These are phyloP conservation scores for Linum lewisii DNA, from an alignment of 345 rosid genomes.

Conservation along the genomic window DNA sequence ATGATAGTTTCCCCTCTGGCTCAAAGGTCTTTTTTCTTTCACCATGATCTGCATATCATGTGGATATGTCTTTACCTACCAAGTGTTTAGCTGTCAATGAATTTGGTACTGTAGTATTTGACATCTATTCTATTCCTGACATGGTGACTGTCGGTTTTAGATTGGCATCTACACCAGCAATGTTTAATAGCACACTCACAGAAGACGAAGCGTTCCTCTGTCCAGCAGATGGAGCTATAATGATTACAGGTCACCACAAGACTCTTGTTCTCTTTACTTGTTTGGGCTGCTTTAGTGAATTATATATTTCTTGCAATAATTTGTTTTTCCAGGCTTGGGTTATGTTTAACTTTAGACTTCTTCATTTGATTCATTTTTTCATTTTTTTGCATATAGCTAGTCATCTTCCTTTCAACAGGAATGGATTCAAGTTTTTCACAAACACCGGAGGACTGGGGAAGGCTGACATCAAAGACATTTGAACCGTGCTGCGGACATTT, in stretches of 20 bases:
- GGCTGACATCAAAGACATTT: slow-evolving; percentile 75
- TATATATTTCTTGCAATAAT: too few species aligned
- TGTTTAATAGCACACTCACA: slow-evolving; percentile 91
- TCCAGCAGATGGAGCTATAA: slow-evolving; percentile 95
- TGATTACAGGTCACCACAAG: slow-evolving; percentile 68
- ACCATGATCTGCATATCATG: slow-evolving; percentile 1
- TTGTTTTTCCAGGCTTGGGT: background rate
- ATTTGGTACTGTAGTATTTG: background rate
- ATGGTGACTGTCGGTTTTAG: slow-evolving; percentile 23
- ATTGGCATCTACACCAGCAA: slow-evolving; percentile 98
- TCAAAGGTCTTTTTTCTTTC: background rate
- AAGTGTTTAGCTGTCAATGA: background rate
- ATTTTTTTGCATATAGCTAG: slow-evolving; percentile 51
- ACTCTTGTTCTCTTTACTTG: slow-evolving; percentile 9
- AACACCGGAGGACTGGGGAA: slow-evolving; percentile 92
- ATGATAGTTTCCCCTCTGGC: background rate
- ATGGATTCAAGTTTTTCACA: slow-evolving; percentile 95
- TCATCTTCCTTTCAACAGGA: slow-evolving; percentile 97
- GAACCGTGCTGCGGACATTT: slow-evolving; percentile 74
- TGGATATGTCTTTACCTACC: background rate
- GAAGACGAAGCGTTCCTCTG: slow-evolving; percentile 55
- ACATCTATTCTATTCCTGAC: background rate
- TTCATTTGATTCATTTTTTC: slow-evolving; percentile 25
- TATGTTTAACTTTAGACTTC: slow-evolving; percentile 9
- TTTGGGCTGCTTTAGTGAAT: background rate